Evolutionary conservation across 805 yeast species (phyloP), one percentile per base, ranked within the genome.

Genomic region (Teunomyces tritomae): DNA sequence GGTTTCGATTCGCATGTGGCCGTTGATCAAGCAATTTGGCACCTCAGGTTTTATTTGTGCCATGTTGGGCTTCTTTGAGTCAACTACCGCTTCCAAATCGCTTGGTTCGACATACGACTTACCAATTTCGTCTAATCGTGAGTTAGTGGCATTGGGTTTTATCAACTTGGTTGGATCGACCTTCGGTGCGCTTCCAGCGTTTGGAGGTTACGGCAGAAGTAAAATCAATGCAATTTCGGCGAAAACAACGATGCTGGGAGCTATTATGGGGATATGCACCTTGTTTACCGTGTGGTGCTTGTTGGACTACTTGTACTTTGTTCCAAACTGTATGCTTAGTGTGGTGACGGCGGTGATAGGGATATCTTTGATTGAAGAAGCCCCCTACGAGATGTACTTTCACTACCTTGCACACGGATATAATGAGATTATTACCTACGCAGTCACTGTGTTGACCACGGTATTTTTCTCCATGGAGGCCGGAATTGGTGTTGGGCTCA

Each of bases 131-230:
- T 81, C 95, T 13, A 91, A 94, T 64, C 78, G 97, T 50, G 99
- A 92, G 62, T 70, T 92, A 36, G 91, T 94, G 4, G 97, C 97
- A 0, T 71, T 92, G 28, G 98, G 99, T 1, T 67, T 79, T 10
- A 81, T 86, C 47, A 92, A 91, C 56, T 50, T 89, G 1, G 67
- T 77, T 0, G 83, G 84, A 0, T 78, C 89, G 3, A 63, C 82
- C 46, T 86, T 88, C 37, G 81, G 80, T 1, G 86, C 90, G 0
- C 70, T 92, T 11, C 97, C 99, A 0, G 82, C 96, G 0, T 91
- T 91, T 74, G 99, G 98, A 8, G 98, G 98, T 0, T 92, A 91
- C 61, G 98, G 97, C 1, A 78, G 98, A 58, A 86, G 96, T 13
- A 90, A 87, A 58, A 84, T 92, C 49, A 92, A 92, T 68, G 86